Evolutionary conservation across 306 rosid species (phyloP), one percentile per base, ranked within the genome.

Genomic region (Trichosanthes truncata): DNA sequence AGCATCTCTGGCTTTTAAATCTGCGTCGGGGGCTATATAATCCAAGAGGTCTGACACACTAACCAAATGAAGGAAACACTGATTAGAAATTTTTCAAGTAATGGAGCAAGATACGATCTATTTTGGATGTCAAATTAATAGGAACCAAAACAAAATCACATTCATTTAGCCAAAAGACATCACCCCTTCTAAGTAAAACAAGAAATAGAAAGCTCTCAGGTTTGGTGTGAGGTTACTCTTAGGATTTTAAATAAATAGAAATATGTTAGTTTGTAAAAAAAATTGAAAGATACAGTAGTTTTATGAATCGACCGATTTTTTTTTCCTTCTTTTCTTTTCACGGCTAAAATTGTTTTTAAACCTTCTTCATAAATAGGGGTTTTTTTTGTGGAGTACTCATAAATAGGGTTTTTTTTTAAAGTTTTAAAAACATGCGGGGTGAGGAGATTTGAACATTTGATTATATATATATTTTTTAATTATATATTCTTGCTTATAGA

Each of bases 1-100:
- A 71, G 97, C 93, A 78, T 95, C 98, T 84, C 98, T 89, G 35
- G 93, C 93, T 88, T 93, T 95, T 84, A 87, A 80, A 87, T 92
- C 96, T 56, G 97, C 92, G 81, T 95, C 96, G 18, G 98, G 98
- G 41, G 97, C 87, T 79, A 95, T 95, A 80, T 92, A 95, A 87
- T 95, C 98, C 91, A 95, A 86, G 80, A 95, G 98, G 84, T 95
- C 98, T 52, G 98, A 95, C 78, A 95, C 98, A 81, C 98, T 95
- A 87, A 83, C 81, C 79, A 77, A 84, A 79, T 66, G 45, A 35
- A 3, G 51, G 23, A 77, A 38, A 82, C 59, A 61, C 35, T 53
- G 38, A 46, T 43, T 38, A 73, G 0, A 10, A 6, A 14, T 6
- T 48, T 48, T 4, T 20, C 9, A 53, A 12, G 49, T 4, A 75